Evolutionary conservation across 176 grass and related monocot species (phyloP), one percentile per base, ranked within the genome.

Genomic region (Musa itinerans): DNA sequence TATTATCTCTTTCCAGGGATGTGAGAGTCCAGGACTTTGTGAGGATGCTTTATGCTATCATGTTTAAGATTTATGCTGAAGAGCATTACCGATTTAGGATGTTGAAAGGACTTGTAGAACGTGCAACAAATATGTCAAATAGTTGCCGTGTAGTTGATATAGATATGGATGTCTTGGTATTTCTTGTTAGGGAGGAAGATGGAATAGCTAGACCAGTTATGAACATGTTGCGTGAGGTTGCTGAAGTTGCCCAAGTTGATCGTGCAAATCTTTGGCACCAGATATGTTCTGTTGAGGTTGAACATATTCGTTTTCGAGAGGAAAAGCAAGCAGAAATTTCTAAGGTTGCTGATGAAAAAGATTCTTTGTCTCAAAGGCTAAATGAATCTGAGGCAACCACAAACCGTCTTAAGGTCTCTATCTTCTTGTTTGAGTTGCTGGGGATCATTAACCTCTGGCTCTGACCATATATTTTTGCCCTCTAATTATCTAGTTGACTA

Each of bases 121-220:
- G 90, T 67, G 84, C 95, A 76, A 91, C 86, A 82, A 93, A 91
- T 85, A 91, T 80, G 71, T 81, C 88, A 80, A 83, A 88, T 84
- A 96, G 74, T 53, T 88, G 88, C 79, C 79, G 68, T 69, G 88
- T 79, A 78, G 83, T 84, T 74, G 90, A 94, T 80, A 87, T 98
- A 57, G 95, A 93, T 90, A 94, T 93, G 90, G 90, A 90, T 87
- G 95, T 91, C 51, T 80, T 98, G 86, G 80, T 91, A 76, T 86
- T 93, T 78, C 90, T 98, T 83, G 86, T 90, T 83, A 86, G 87
- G 83, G 94, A 93, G 71, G 88, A 98, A 78, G 72, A 80, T 72
- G 82, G 80, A 63, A 80, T 86, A 55, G 86, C 83, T 69, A 88
- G 86, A 83, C 90, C 90, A 80, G 84, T 89, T 83, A 76, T 98